These are phyloP conservation scores for Diaporthe amygdali DNA, from an alignment of 2,329 filamentous ascomycete species.

Conservation along the genomic window DNA sequence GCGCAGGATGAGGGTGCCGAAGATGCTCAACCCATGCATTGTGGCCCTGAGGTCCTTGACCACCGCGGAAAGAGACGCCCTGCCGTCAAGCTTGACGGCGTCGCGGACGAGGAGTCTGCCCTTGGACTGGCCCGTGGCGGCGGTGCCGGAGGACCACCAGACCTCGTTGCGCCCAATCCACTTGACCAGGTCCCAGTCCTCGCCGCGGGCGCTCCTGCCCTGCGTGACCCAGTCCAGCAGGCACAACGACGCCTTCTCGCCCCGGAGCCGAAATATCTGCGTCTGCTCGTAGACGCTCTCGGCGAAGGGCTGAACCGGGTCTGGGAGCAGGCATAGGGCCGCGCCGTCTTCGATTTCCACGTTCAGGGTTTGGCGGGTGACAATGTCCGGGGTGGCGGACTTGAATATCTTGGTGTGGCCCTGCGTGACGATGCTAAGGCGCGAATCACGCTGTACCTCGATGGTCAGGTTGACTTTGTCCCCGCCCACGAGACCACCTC, in stretches of 20 bases:
- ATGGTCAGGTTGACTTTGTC: constrained; percentile 80
- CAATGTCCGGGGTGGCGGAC: constrained; percentile 60
- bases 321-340: constrained; percentile 75
- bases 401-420: constrained; percentile 98
- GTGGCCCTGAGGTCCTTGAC: constrained; percentile 55
- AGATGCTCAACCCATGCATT: constrained; percentile 77
- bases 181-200: constrained; percentile 82
- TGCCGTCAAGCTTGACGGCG: constrained; percentile 73
- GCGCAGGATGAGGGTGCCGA: constrained; percentile 84
- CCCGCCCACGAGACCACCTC: constrained; percentile 88
- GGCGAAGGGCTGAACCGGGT: constrained; percentile 91
- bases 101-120: constrained; percentile 81
- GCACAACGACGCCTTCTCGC: constrained; percentile 67
- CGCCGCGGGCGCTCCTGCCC: constrained; percentile 82
- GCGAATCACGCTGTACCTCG: constrained; percentile 66
- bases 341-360: constrained; percentile 56
- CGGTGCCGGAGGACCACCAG: constrained; percentile 54
- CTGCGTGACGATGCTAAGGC: constrained; percentile 71
- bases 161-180: constrained; percentile 91
- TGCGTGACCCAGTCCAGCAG: constrained; percentile 94
- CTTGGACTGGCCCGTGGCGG: constrained; percentile 34
- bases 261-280: constrained; percentile 74
- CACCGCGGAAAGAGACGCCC: constrained; percentile 1
- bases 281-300: constrained; percentile 83
- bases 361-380: constrained; percentile 63